Conservation (phyloP, 176 grass and related monocot genomes). For the Avena eriantha region DNA sequence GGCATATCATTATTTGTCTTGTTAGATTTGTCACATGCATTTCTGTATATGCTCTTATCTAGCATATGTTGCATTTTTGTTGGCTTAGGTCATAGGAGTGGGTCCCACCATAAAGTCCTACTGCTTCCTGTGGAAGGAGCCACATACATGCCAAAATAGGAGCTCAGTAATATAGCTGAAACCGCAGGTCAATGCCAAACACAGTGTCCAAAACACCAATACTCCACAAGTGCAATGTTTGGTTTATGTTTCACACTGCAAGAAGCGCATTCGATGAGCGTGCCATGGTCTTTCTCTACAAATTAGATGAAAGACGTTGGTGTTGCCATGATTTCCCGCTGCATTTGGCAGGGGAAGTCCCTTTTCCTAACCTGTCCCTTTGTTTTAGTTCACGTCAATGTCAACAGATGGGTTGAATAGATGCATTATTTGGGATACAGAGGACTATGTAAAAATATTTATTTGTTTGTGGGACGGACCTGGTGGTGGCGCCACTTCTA, state of each 20-base stretch:
- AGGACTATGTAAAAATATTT: too few species aligned
- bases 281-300: neutral
- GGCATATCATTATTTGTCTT: slow-evolving; percentile 18
- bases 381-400: too few species aligned
- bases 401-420: too few species aligned
- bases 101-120: neutral
- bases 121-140: neutral
- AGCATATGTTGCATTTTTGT: slow-evolving; percentile 15
- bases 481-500: too few species aligned
- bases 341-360: too few species aligned
- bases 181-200: neutral
- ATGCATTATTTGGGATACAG: too few species aligned
- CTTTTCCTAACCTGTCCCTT: too few species aligned
- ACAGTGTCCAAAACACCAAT: neutral
- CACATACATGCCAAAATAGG: neutral
- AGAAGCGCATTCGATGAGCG: neutral
- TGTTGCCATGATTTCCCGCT: neutral
- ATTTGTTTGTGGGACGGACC: too few species aligned
- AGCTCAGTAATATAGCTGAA: slow-evolving; percentile 13
- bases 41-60: neutral
- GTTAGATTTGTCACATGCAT: neutral
- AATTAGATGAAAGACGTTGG: neutral
- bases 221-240: neutral
- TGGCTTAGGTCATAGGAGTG: slow-evolving; percentile 6
- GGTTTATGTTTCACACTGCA: slow-evolving; percentile 10